These are phyloP conservation scores for Cryptococcus sp. DNA, from an alignment of 1,284 basidiomycete genomes.

Conservation along the genomic window DNA sequence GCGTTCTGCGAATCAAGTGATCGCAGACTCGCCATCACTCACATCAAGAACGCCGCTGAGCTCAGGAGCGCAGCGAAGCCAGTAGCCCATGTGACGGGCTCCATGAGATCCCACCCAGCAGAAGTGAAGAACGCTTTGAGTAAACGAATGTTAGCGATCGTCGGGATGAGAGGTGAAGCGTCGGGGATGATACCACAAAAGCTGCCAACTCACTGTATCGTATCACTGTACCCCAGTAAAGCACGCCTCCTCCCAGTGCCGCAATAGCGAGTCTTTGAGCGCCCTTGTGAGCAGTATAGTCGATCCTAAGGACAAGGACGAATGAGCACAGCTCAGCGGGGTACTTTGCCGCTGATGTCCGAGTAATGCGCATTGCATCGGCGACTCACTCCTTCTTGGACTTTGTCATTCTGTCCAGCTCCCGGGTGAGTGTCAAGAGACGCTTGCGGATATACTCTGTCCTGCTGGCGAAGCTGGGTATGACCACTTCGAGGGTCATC, in stretches of 20 bases:
- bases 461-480: conserved; percentile 65
- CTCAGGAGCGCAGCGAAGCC: conserved; percentile 36
- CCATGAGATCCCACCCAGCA: conserved; percentile 65
- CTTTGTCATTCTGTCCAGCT: conserved; percentile 60
- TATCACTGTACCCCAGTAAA: conserved; percentile 66
- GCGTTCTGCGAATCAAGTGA: neutral
- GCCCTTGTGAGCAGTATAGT: conserved; percentile 61
- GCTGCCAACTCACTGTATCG: conserved; percentile 55
- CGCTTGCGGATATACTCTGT: conserved; percentile 64
- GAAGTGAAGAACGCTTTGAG: conserved; percentile 36
- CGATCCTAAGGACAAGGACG: conserved; percentile 56
- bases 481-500: conserved; percentile 58
- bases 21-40: conserved; percentile 1
- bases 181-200: too few species aligned
- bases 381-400: conserved; percentile 43
- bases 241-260: conserved; percentile 62
- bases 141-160: conserved; percentile 1
- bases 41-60: conserved; percentile 38
- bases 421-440: conserved; percentile 56
- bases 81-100: conserved; percentile 57
- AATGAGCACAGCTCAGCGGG: neutral
- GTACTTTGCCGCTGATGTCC: neutral
- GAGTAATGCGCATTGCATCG: neutral
- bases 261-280: conserved; percentile 62
- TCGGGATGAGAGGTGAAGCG: neutral